These are phyloP conservation scores for Amaranthus cruentus DNA, from an alignment of 148 eudicot species.

Conservation along the genomic window DNA sequence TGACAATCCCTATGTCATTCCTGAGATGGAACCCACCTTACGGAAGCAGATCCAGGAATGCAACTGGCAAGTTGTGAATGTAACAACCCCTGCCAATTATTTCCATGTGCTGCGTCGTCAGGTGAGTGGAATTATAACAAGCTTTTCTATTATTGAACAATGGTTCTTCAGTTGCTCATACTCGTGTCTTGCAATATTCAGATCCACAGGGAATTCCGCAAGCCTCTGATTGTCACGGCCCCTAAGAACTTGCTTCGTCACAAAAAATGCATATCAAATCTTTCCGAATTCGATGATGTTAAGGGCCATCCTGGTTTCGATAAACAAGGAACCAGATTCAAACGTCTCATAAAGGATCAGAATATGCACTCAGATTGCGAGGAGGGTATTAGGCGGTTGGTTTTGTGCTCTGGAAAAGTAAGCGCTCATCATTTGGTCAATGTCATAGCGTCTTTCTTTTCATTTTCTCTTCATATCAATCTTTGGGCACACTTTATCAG, in stretches of 20 bases:
- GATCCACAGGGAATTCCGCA: constrained; percentile 93
- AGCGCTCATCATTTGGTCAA: constrained; percentile 1
- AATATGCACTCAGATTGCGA: constrained; percentile 76
- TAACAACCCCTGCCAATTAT: constrained; percentile 93
- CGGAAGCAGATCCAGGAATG: constrained; percentile 84
- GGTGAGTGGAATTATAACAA: constrained; percentile 35
- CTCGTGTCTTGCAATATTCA: constrained; percentile 24
- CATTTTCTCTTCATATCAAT: too few species aligned
- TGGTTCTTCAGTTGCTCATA: not conserved
- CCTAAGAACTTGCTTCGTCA: constrained; percentile 96
- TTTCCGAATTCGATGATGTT: constrained; percentile 92
- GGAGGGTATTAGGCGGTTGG: constrained; percentile 75
- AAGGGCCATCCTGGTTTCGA: constrained; percentile 89
- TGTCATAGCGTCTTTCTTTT: not conserved
- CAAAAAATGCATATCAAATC: constrained; percentile 88
- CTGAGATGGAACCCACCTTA: constrained; percentile 86
- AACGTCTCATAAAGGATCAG: constrained; percentile 87
- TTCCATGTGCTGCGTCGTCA: constrained; percentile 96
- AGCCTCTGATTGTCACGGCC: constrained; percentile 87
- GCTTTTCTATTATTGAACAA: not conserved
- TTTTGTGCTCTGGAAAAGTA: constrained; percentile 96
- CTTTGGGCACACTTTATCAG: not conserved
- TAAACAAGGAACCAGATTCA: constrained; percentile 89
- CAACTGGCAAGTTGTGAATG: constrained; percentile 99
- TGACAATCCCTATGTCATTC: constrained; percentile 78